Base-by-base conservation (phyloP, 1,284 basidiomycete species). In the Cryptococcus maquisensis region DNA sequence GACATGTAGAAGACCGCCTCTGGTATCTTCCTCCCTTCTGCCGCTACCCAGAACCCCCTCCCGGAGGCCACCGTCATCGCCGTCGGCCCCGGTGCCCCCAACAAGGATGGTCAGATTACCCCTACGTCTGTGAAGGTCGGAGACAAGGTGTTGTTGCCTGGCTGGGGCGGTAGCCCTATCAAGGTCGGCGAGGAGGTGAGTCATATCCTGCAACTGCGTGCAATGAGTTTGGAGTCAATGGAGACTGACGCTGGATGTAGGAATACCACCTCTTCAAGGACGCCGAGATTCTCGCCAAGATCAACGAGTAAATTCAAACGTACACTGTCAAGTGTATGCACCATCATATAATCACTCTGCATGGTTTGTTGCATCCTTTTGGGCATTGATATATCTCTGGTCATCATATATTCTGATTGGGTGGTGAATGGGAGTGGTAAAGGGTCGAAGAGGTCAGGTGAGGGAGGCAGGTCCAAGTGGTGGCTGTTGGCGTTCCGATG, bases 31-130 rank as follows among this genome's bases (percentile, higher is more conserved):
- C 82, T 98, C 52, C 95, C 95, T 21, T 86, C 89, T 12, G 89
- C 90, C 8, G 84, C 87, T 1, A 92, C 90, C 45, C 83, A 77
- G 61, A 84, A 78, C 61, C 92, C 93, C 23, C 83, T 98, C 8
- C 94, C 95, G 3, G 95, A 98, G 78, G 95, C 93, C 4, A 95
- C 90, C 50, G 95, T 98, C 70, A 89, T 98, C 74, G 90, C 95
- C 40, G 87, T 91, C 53, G 95, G 95, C 51, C 95, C 94, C 44
- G 95, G 95, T 47, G 88, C 88, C 26, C 86, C 85, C 28, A 84
- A 88, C 81, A 90, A 91, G 80, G 84, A 91, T 6, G 94, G 95
- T 45, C 77, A 82, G 37, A 56, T 95, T 18, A 78, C 87, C n/a
- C 88, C 93, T 12, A 83, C 86, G 23, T 78, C 80, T 38, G 93